Evolutionary conservation across 176 grass and related monocot genomes (phyloP).

Genomic region (Cocos nucifera): DNA sequence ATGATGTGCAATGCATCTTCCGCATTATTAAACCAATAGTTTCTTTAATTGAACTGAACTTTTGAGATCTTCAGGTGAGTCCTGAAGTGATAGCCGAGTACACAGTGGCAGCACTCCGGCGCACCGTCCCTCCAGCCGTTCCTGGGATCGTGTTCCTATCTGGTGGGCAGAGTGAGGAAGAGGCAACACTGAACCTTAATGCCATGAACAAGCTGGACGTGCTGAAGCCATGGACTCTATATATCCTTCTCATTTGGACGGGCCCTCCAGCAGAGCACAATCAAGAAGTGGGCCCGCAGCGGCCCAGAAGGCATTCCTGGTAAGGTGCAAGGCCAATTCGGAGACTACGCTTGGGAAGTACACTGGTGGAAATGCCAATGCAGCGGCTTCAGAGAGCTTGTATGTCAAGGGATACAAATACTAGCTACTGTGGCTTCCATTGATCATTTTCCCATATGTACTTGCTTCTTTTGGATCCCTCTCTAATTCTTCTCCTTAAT

Average conservation of each 20-base stretch:
- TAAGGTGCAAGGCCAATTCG: slow-evolving; percentile 74
- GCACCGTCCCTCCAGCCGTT: slow-evolving; percentile 79
- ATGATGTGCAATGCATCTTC: too few relatives aligned
- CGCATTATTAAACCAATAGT: too few relatives aligned
- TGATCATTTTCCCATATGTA: too few relatives aligned
- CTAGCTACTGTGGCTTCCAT: slow-evolving; percentile 5
- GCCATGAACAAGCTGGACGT: slow-evolving; percentile 90
- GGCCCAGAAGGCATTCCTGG: slow-evolving; percentile 64
- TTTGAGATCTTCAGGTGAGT: slow-evolving; percentile 26
- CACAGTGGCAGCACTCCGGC: slow-evolving; percentile 74
- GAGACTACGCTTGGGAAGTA: slow-evolving; percentile 76
- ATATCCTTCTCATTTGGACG: slow-evolving; percentile 96
- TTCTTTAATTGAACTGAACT: too few relatives aligned
- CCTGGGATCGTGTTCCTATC: slow-evolving; percentile 85
- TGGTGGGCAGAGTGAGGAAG: slow-evolving; percentile 88
- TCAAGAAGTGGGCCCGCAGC: slow-evolving; percentile 90
- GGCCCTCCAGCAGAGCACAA: slow-evolving; percentile 85
- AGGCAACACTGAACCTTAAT: slow-evolving; percentile 66
- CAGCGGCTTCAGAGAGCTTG: slow-evolving; percentile 79
- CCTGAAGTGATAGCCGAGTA: slow-evolving; percentile 63
- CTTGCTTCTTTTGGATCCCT: too few relatives aligned
- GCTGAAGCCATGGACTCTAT: slow-evolving; percentile 78
- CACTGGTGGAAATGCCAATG: slow-evolving; percentile 35
- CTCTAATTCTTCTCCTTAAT: too few relatives aligned
- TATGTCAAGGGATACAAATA: slow-evolving; percentile 85